Conservation (phyloP, 2,329 filamentous ascomycete species). For the Lachnellula subtilissima region DNA sequence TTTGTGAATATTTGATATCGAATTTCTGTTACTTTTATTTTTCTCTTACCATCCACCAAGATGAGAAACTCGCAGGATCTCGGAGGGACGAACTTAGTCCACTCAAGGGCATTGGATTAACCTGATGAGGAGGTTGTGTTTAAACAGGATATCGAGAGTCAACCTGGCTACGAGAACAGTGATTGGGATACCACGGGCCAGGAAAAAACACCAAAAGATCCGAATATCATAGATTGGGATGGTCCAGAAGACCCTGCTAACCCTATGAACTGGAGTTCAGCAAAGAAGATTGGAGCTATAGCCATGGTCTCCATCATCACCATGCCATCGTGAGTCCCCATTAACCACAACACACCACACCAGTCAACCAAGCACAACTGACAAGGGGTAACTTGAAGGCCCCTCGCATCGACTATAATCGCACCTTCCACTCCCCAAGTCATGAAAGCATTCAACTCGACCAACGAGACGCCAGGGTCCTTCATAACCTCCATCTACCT, state of each 20-base stretch:
- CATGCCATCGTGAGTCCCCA: slow-evolving; percentile 17
- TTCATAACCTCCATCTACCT: slow-evolving; percentile 62
- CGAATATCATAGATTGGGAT: not conserved
- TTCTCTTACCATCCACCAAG: too few species aligned
- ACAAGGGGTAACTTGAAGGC: slow-evolving; percentile 9
- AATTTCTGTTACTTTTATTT: too few species aligned
- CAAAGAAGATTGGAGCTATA: slow-evolving; percentile 11
- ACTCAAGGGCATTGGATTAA: not conserved
- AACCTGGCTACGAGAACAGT: not conserved
- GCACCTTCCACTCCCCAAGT: slow-evolving; percentile 43
- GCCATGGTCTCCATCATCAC: slow-evolving; percentile 16
- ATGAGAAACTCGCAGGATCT: too few species aligned
- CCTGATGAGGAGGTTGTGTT: not conserved
- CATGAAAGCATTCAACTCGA: slow-evolving; percentile 26
- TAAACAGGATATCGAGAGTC: not conserved
- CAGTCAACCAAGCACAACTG: not conserved
- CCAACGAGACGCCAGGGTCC: slow-evolving; percentile 40
- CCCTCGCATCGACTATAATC: slow-evolving; percentile 44
- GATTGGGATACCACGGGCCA: not conserved
- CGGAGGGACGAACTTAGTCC: too few species aligned
- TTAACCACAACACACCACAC: not conserved
- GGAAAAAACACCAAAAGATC: not conserved
- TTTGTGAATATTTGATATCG: too few species aligned
- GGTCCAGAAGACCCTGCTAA: slow-evolving; percentile 13
- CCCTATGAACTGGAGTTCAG: slow-evolving; percentile 14